Conservation (phyloP, 2,329 filamentous ascomycete species). For the Apiospora arundinis region DNA sequence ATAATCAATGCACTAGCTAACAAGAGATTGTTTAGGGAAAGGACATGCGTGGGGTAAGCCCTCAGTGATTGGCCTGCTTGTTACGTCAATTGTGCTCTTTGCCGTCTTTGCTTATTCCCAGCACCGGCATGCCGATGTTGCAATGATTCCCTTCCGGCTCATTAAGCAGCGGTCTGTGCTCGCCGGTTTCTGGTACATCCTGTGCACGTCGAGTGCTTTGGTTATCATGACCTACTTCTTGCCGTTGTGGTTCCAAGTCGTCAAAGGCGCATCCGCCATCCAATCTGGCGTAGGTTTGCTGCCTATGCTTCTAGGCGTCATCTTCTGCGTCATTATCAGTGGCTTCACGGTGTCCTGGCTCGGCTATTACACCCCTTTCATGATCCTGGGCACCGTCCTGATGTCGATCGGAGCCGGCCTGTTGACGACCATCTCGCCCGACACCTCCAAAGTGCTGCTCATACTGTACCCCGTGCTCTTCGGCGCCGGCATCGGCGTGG, state of each 20-base stretch:
- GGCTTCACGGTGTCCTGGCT: slow-evolving; percentile 45
- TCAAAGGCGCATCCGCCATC: slow-evolving; percentile 58
- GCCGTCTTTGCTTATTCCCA: slow-evolving; percentile 13
- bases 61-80: not conserved
- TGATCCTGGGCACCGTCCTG: slow-evolving; percentile 46
- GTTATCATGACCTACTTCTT: slow-evolving; percentile 20
- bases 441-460: slow-evolving; percentile 56
- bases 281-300: slow-evolving; percentile 62
- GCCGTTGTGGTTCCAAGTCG: slow-evolving; percentile 61
- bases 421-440: slow-evolving; percentile 57
- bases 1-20: not conserved
- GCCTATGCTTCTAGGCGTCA: slow-evolving; percentile 57
- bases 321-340: slow-evolving; percentile 52
- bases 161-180: slow-evolving; percentile 20
- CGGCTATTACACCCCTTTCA: slow-evolving; percentile 52
- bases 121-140: not conserved
- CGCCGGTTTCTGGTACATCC: slow-evolving; percentile 23
- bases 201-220: slow-evolving; percentile 22
- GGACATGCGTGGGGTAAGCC: not conserved
- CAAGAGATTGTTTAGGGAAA: slow-evolving; percentile 23
- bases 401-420: slow-evolving; percentile 57
- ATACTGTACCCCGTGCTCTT: slow-evolving; percentile 64
- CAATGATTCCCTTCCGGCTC: slow-evolving; percentile 11
- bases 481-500: slow-evolving; percentile 58
- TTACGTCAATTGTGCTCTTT: slow-evolving; percentile 6